phyloP scores from a whole-genome alignment of 208 protist species.

The Crithidia brevicula region DNA sequence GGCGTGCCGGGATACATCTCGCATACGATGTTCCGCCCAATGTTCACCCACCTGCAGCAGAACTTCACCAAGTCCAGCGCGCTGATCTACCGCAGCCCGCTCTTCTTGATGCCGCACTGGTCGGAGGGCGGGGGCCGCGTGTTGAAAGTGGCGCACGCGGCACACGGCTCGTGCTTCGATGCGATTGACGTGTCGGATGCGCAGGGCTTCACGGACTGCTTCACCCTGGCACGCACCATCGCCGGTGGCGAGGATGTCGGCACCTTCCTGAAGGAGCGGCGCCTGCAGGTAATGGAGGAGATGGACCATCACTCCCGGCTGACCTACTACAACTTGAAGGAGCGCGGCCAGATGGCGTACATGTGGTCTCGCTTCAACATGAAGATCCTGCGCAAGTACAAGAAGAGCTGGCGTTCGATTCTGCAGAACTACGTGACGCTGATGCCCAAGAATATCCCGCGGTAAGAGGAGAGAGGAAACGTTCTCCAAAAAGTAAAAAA shows the following conservation, averaged over 20 bases:
- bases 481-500: not conserved
- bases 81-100: constrained; percentile 83
- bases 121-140: constrained; percentile 84
- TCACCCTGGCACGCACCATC: constrained; percentile 79
- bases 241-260: constrained; percentile 73
- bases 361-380: constrained; percentile 89
- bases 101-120: constrained; percentile 92
- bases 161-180: constrained; percentile 88
- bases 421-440: constrained; percentile 89
- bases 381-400: constrained; percentile 92
- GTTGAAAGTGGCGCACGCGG: constrained; percentile 88
- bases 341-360: constrained; percentile 88
- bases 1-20: constrained; percentile 90
- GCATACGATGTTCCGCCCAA: constrained; percentile 91
- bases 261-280: constrained; percentile 77
- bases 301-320: constrained; percentile 84
- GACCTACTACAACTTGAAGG: constrained; percentile 80
- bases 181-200: constrained; percentile 89
- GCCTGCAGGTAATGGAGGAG: constrained; percentile 91
- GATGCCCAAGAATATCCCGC: constrained; percentile 64
- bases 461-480: constrained; percentile 2
- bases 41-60: constrained; percentile 93
- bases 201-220: constrained; percentile 93
- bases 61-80: constrained; percentile 81
- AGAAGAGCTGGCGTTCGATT: constrained; percentile 87